Evolutionary conservation across 176 grass and related monocot genomes (phyloP), one percentile per base, ranked within the genome.

Genomic region (Musa beccarii): DNA sequence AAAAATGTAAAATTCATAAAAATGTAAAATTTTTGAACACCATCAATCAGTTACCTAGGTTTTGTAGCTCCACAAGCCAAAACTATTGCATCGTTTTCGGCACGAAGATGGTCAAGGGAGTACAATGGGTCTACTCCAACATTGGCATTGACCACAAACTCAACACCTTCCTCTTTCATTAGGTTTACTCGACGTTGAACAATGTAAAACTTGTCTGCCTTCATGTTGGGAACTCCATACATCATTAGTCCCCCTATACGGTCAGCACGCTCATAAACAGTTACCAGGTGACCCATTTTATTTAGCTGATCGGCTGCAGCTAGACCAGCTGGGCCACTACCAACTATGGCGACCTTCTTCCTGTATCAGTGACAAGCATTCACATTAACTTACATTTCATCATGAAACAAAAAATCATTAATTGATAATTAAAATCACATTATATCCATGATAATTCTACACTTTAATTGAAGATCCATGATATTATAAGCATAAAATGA

Each of bases 141-240:
- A 84, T 81, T 77, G 21, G 95, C 90, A 86, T 89, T 99, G 55
- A 87, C 87, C 24, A 99, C 95, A 81, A 99, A 99, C 53, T 73
- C 87, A 49, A 99, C 67, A 55, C 95, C 90, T 83, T 99, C 95
- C 82, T 99, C 56, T 1, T 86, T 80, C 86, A 99, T 99, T 66
- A 99, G 86, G 72, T 92, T 84, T 69, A 89, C 95, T 71, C 95
- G 90, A 14, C 95, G 90, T 51, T 94, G 95, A 49, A 99, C 81
- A 63, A 99, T 74, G 23, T 52, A 85, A 19, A 87, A 73, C 84
- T 99, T 99, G 74, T 99, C 88, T 26, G 95, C 83, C 79, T 99
- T 99, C 95, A 99, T 99, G 91, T 99, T 99, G 77, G 95, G 95
- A 59, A 99, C 95, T 49, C 95, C 95, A 84, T 99, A 99, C 95